Evolutionary conservation across 2,329 filamentous ascomycete genomes (phyloP).

Genomic region (Ceratocystis colombiana): DNA sequence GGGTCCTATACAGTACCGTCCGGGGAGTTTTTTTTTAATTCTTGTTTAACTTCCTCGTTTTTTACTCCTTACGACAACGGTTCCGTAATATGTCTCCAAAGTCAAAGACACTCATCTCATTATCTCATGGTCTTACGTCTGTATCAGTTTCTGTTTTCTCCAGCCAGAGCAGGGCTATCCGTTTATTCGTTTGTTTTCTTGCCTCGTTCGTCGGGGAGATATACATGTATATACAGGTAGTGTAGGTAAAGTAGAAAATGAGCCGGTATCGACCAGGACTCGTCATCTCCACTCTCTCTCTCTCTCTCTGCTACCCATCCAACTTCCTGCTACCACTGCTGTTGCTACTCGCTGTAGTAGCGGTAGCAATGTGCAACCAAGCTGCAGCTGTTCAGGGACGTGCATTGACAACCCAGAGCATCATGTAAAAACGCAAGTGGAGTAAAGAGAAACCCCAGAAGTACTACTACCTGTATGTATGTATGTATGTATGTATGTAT

Average conservation of each 20-base stretch:
- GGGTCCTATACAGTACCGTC: neutral
- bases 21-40: neutral
- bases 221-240: too few species aligned
- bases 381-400: conserved; percentile 6
- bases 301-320: too few species aligned
- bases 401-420: neutral
- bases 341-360: neutral
- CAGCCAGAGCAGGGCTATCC: too few species aligned
- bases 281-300: too few species aligned
- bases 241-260: too few species aligned
- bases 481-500: neutral
- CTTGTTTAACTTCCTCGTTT: neutral
- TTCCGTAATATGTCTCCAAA: too few species aligned
- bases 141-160: too few species aligned
- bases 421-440: neutral
- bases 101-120: too few species aligned
- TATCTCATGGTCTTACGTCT: too few species aligned
- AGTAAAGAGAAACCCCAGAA: neutral
- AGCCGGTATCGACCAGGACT: too few species aligned
- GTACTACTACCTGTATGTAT: neutral
- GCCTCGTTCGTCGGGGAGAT: too few species aligned
- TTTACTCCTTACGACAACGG: neutral
- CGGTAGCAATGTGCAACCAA: neutral
- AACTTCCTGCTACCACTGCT: neutral
- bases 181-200: too few species aligned